Evolutionary conservation across 805 yeast genomes (phyloP).

Genomic region (Naumovozyma dairenensis): DNA sequence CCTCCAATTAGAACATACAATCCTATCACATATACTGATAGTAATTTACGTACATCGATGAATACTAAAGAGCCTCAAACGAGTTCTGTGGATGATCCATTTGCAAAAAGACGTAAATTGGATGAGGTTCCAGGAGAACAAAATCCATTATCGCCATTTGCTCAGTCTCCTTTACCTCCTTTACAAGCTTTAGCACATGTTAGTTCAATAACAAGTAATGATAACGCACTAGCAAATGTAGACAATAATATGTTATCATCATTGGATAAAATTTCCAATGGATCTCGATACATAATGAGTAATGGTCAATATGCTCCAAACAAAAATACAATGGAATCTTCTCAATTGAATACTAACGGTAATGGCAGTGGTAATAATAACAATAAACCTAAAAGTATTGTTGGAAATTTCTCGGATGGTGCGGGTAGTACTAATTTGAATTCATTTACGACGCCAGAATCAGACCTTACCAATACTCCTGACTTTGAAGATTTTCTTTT

Average conservation of each 20-base stretch:
- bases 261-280: conserved; percentile 9
- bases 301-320: too few species aligned
- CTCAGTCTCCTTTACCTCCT: conserved; percentile 10
- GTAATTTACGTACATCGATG: conserved; percentile 17
- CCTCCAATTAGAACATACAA: conserved; percentile 27
- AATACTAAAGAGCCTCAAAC: not conserved
- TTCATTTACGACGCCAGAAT: conserved; percentile 1
- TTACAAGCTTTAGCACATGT: conserved; percentile 7
- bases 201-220: conserved; percentile 3
- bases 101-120: conserved; percentile 19
- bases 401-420: not conserved
- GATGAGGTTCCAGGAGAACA: conserved; percentile 1
- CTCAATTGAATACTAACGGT: not conserved
- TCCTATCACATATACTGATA: conserved; percentile 27
- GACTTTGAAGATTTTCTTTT: conserved; percentile 29
- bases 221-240: too few species aligned
- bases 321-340: not conserved
- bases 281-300: not conserved
- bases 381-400: not conserved
- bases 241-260: too few species aligned
- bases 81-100: conserved; percentile 13
- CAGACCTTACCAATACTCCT: conserved; percentile 21
- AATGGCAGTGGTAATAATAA: not conserved
- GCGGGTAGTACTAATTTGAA: not conserved
- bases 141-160: conserved; percentile 6